Evolutionary conservation across 108 stramenopile species (phyloP), one percentile per base, ranked within the genome.

Genomic region (Pseudonitzschia delicatissima): DNA sequence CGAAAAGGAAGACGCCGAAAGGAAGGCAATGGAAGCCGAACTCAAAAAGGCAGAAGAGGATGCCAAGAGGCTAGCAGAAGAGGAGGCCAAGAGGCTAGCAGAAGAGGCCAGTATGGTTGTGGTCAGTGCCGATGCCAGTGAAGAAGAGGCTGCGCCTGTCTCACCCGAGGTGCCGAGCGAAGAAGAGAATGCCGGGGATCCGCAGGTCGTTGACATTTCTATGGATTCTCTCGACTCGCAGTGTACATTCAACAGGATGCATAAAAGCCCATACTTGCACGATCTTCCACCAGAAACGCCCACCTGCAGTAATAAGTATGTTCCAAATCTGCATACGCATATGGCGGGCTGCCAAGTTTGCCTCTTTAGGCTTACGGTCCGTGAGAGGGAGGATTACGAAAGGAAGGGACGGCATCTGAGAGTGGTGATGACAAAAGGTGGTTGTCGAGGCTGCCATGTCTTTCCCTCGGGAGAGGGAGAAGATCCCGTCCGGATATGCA

Each of bases 381-480:
- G 4, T 9, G 74, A 76, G 6, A 62, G 33, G 31, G 66, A 50
- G 27, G 13, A 67, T 18, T 69, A 62, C 58, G 74, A 76, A 42
- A 64, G 12, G 68, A 65, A 53, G 12, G 68, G 68, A n/a, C 67
- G 74, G 4, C 72, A 67, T 65, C 31, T 76, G 21, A 9, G 50
- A 15, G 74, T 76, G 31, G 39, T 21, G 20, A 25, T 33, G 18
- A 69, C 68, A 34, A 5, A 15, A 6, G 74, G 74, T 15, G 74
- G 68, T 8, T 76, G 74, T 29, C 5, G 47, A 1, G 62, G 59
- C 40, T 76, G 74, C 36, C 28, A 59, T 8, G 68, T 59, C 33
- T 76, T 76, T 51, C 74, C 74, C 8, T 58, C 63, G 1, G 57
- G 58, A 1, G 74, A 76, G 37, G 74, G 45, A 11, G 74, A 76